Base-by-base conservation (phyloP, 164 flowering plant species). In the Brasenia schreberi region DNA sequence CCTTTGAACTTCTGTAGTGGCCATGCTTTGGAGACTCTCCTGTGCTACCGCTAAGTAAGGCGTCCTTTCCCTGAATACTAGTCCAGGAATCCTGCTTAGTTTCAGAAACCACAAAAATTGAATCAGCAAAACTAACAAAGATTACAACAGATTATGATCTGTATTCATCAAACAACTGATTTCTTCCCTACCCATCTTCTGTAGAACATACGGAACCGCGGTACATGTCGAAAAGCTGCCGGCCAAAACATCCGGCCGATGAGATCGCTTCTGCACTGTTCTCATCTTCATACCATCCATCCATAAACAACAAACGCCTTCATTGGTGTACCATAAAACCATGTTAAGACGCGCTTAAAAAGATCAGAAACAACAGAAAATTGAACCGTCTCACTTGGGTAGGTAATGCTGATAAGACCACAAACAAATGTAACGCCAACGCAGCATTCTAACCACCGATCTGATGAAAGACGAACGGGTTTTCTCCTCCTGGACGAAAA, bases 401-500 rank as follows among this genome's bases (percentile, higher is more conserved):
- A 78, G 80, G 14, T 53, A 71, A 16, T 83, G 81, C n/a, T 65
- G 43, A 67, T 80, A 85, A 16, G 78, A 76, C 97, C 97, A 88
- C 42, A 90, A 79, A 71, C 92, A 85, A 61, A 86, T 61, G 77
- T 88, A 86, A 61, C 82, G 70, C 77, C 82, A 81, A 42, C 84
- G 85, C 68, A 80, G 70, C 43, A 81, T 43, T 52, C 74, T 79
- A 65, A 78, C 75, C 1, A 85, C 19, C 17, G 58, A 17, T 61
- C 62, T 78, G 18, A 90, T 72, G 44, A 81, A 75, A 52, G 23
- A 62, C 18, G 74, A 10, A 0, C 86, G 81, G 5, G 42, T 74
- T 44, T 23, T 70, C 59, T 77, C 78, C 14, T 71, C 72, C n/a
- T 77, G 80, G 18, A 56, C 62, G 75, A 85, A 85, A 52, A 73